A percentile compares a stretch with the other conserved stretches of the same genome.
Conservation (phyloP, 257 asterid genomes). For the Mitragyna speciosa region DNA sequence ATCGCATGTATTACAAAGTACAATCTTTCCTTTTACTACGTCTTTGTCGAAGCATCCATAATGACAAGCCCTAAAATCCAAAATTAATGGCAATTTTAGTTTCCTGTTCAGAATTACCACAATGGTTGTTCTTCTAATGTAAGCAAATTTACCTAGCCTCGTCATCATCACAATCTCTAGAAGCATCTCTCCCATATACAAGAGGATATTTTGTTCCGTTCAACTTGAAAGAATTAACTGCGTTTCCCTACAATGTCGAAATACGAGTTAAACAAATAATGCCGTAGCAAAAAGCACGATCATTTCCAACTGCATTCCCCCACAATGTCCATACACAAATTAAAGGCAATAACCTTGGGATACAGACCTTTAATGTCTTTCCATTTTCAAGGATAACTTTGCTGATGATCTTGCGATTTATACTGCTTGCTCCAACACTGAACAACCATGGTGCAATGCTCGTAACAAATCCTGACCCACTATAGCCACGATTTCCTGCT, state of each 20-base stretch:
- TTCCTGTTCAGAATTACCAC: no score
- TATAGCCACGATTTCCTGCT: constrained; percentile 23
- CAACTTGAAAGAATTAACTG: constrained; percentile 28
- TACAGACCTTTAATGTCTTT: background rate
- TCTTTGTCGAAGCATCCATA: constrained; percentile 13
- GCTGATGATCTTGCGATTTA: constrained; percentile 21
- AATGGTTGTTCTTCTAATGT: no score
- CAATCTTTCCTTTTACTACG: constrained; percentile 27
- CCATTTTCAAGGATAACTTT: constrained; percentile 31
- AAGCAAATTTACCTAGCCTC: background rate
- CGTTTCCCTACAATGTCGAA: constrained; percentile 24
- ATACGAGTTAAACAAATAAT: no score
- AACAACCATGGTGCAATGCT: constrained; percentile 35
- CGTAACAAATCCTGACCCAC: background rate
- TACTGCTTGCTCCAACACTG: constrained; percentile 31
- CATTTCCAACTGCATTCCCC: no score
- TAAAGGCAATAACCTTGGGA: no score
- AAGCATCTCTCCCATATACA: constrained; percentile 19
- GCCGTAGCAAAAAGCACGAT: no score
- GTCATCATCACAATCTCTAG: background rate
- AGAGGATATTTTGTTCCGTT: constrained; percentile 15
- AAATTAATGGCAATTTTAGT: background rate
- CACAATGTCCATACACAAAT: no score
- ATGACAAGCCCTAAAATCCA: constrained; percentile 9
- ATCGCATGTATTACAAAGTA: constrained; percentile 5